Base-by-base conservation (phyloP, 768 basidiomycete species). In the Kwoniella dejecticola region DNA sequence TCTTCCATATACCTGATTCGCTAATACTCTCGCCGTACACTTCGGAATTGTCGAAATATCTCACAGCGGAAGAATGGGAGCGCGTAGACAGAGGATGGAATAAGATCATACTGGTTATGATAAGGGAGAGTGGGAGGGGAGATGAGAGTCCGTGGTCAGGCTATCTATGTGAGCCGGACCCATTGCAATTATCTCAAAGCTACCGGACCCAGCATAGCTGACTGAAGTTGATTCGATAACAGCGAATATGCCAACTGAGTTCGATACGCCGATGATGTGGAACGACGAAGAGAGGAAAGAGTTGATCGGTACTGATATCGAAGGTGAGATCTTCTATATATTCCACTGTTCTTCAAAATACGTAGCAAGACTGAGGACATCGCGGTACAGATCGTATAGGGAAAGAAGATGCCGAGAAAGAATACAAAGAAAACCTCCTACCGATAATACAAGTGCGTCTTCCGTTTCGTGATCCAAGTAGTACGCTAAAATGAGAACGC, bases 191-290 rank as follows among this genome's bases (percentile, higher is more conserved):
- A 38, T 17, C 8, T 8, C 17, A 17, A 8, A 38, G 36, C 8
- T 8, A 17, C 8, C 36, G 8, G 36, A 38, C 17, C 36, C 17
- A 8, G 36, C n/a, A 38, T 8, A 38, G 10, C 23, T 19, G 33
- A 19, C 52, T 31, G 11, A 13, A 13, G 4, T 49, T 24, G 29
- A 3, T 17, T 31, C 44, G 57, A 52, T 40, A 10, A 38, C 62
- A 89, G 89, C 79, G 26, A 83, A 83, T 15, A 82, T 97, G 62
- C 94, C 94, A 0, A 81, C 71, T 12, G 62, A 67, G 12, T 97
- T 98, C 74, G 84, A 88, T 67, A 94, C 93, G 0, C 91, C 92
- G 0, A 97, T 99, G 90, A 94, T 97, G 74, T 98, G 96, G 96
- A 80, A 75, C 42, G 82, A 84, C 2, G 83, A 83, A 2, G 91